Evolutionary conservation across 768 basidiomycete genomes (phyloP), one percentile per base, ranked within the genome.

Genomic region (Xerocomellus chrysenteron): DNA sequence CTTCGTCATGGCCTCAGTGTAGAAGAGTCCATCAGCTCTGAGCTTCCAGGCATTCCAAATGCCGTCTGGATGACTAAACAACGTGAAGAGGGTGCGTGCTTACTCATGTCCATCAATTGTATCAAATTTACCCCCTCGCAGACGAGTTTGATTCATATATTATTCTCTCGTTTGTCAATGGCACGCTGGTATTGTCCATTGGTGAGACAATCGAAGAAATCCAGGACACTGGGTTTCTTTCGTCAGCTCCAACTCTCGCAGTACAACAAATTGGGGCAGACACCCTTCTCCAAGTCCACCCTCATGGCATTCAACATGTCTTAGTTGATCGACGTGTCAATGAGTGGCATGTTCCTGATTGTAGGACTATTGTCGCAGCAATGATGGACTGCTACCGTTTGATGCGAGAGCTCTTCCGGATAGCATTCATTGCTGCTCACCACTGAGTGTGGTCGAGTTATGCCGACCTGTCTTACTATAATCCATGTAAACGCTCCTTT

Each of bases 201-300:
- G 96, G 97, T 26, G 94, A 97, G 73, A 97, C 93, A 6, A 98
- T 99, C 62, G 97, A 98, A 72, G 97, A 98, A 81, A 94, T 98
- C 6, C 92, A 94, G 73, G 95, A 99, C 65, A 98, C 95, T 0
- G 96, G 97, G n/a, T 98, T 99, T 81, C 79, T 98, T 36, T 97
- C 94, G 14, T 94, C 94, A 16, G 94, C 93, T 4, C 94, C 95
- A 1, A 98, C 97, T 3, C 83, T 99, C 26, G 96, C 95, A 4
- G 96, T 98, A 2, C 95, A 99, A 71, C 96, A 98, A 75, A 91
- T 98, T 55, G 97, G 97, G 48, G 83, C 89, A 36, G 88, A 96
- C 60, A 94, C 95, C 1, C 85, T 99, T 40, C 79, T 99, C 17
- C 97, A 99, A 73, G 94, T 98, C 5, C 94, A 98, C 62, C 95